These are phyloP conservation scores for Sporobolomyces phaffii DNA, from an alignment of 768 basidiomycete species.

Conservation along the genomic window DNA sequence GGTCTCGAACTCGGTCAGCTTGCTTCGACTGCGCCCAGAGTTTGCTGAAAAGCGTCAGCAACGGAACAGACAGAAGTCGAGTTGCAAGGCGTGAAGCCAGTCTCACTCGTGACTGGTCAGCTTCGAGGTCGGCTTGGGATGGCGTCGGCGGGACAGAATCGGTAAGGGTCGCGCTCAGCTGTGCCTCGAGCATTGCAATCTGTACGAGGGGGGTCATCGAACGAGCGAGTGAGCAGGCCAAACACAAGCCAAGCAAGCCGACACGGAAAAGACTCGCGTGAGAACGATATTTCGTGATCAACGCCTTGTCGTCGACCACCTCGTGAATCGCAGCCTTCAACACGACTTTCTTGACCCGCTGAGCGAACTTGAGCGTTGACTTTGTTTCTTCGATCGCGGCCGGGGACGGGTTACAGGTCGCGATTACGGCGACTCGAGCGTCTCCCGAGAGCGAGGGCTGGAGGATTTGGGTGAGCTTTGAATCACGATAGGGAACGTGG, in stretches of 20 bases:
- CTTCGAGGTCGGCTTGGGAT: constrained; percentile 24
- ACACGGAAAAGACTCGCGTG: constrained; percentile 35
- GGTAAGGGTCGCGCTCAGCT: constrained; percentile 23
- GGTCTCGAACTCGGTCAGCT: constrained; percentile 26
- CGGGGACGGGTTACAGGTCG: constrained; percentile 83
- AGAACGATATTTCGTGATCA: constrained; percentile 39
- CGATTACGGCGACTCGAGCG: constrained; percentile 87
- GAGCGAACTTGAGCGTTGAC: constrained; percentile 88
- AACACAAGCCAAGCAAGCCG: too few species aligned
- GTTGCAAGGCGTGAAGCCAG: too few species aligned
- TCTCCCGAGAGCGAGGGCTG: constrained; percentile 93
- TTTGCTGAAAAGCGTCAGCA: not conserved
- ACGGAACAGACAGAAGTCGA: too few species aligned
- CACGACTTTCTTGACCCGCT: constrained; percentile 84
- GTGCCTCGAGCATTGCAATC: constrained; percentile 37
- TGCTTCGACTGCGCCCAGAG: not conserved
- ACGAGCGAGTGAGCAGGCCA: too few species aligned
- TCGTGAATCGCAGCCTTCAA: constrained; percentile 41
- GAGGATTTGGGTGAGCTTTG: constrained; percentile 64
- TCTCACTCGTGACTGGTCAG: constrained; percentile 10
- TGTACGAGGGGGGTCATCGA: too few species aligned
- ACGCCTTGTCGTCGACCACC: constrained; percentile 42
- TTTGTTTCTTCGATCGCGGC: constrained; percentile 73
- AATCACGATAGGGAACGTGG: constrained; percentile 94
- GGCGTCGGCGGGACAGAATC: constrained; percentile 16